Evolutionary conservation across 345 rosid species (phyloP), one percentile per base, ranked within the genome.

Genomic region (Gossypium thurberi): DNA sequence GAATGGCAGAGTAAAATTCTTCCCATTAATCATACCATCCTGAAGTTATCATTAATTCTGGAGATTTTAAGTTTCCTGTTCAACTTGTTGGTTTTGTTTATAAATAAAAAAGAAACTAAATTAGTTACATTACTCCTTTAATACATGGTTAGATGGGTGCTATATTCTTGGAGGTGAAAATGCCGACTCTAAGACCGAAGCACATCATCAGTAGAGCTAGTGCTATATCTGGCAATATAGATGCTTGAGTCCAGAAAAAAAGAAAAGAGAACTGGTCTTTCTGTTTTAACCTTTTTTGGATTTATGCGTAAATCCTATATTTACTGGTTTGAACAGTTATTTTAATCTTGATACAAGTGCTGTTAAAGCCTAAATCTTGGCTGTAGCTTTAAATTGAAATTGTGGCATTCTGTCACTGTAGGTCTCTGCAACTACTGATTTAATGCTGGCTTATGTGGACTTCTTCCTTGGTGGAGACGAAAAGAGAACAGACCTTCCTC

Each of bases 401-500:
- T 8, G 18, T 25, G 33, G 64, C 65, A 46, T 8, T 65, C 28
- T 55, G 20, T 77, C 43, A 50, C 75, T 82, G 43, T 77, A 92
- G 99, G 98, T 95, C 13, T 96, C 98, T 73, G 98, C 99, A 55
- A 91, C 93, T 74, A 81, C 99, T 60, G 99, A 95, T 85, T 79
- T 95, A 81, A 89, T 91, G 96, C 93, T 95, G 18, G 99, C 94
- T 59, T 95, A 95, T 85, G 70, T 91, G 84, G 99, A 95, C 81
- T 91, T 95, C 87, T 95, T 91, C 85, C 96, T 95, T 76, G 99
- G 99, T n/a, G 99, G 99, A 51, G 99, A 95, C 81, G 99, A 95
- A 84, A 92, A 95, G 78, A 84, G 98, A 83, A 79, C 86, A n/a
- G 98, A 95, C 76, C 94, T 91, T 81, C 99, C 99, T 76, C 94